Evolutionary conservation across 768 basidiomycete species (phyloP), one percentile per base, ranked within the genome.

Genomic region (Suillus fuscotomentosus): DNA sequence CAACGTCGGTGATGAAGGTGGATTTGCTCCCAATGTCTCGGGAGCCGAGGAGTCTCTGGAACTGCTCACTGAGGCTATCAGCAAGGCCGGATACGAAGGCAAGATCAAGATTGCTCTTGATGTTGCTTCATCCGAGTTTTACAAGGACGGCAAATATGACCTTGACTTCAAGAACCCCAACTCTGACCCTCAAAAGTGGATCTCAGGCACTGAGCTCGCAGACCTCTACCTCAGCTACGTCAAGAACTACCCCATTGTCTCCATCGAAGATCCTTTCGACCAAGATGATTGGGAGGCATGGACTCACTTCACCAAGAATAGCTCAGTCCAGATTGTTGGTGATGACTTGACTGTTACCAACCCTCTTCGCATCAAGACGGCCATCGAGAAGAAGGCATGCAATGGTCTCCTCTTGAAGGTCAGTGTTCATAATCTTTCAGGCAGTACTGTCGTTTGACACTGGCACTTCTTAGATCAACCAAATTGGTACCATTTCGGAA

Each of bases 221-320:
- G 92, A 95, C 60, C 82, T 96, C 72, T 99, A 99, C 85, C 77
- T 95, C 69, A 73, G 82, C 71, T 93, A 94, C 76, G 80, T 91
- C 76, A 84, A 94, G 80, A 91, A 96, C 81, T 98, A 99, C 84
- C 95, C 96, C 65, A 99, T 98, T 69, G 87, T 94, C 63, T 95
- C 94, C 39, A 86, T 96, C 70, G 95, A 97, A 81, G 97, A 99
- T 78, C 97, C 97, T 77, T 99, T 99, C 81, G 97, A 99, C 80
- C 96, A 99, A 83, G 97, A 99, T 76, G 97, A 99, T 82, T 98
- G 95, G 94, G 95, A 94, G 76, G 94, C 95, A 48, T 99, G 97
- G 97, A 81, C 87, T 43, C 89, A 95, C 83, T 94, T 98, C 81
- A 97, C 92, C 71, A 79, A 82, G 71, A 78, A 86, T 67, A 85